phyloP scores from a whole-genome alignment of 495 filamentous ascomycete genomes.

The Annulohypoxylon nitens region DNA sequence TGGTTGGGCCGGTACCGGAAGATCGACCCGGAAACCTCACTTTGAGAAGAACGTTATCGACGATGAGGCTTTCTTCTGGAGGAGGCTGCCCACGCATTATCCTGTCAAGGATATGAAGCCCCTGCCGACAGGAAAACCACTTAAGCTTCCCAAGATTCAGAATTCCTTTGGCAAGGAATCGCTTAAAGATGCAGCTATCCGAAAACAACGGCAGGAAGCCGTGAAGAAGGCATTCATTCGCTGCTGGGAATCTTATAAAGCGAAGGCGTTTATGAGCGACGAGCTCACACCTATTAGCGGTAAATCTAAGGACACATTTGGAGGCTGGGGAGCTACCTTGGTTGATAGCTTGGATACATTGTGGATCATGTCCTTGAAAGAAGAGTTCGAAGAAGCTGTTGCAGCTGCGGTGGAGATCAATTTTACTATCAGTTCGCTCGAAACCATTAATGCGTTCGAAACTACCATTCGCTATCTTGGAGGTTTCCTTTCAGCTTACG shows the following conservation, averaged over 20 bases:
- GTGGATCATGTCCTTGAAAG: conserved; percentile 90
- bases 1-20: conserved; percentile 13
- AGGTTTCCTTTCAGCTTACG: conserved; percentile 83
- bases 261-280: conserved; percentile 79
- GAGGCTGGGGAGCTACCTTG: conserved; percentile 91
- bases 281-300: conserved; percentile 75
- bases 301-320: conserved; percentile 77
- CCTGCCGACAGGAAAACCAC: conserved; percentile 74
- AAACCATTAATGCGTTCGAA: conserved; percentile 77
- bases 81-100: conserved; percentile 66
- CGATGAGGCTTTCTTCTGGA: conserved; percentile 53
- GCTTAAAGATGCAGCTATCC: conserved; percentile 54
- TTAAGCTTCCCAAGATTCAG: conserved; percentile 79
- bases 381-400: conserved; percentile 88
- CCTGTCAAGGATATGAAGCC: conserved; percentile 72
- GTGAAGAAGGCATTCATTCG: conserved; percentile 77
- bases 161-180: conserved; percentile 55
- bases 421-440: conserved; percentile 74
- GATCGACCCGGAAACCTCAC: neutral
- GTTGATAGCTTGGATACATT: conserved; percentile 93
- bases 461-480: conserved; percentile 84
- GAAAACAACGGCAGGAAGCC: conserved; percentile 66
- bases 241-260: conserved; percentile 80
- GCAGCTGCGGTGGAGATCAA: conserved; percentile 78
- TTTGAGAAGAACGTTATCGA: conserved; percentile 8